A percentile compares a stretch with the other conserved stretches of the same genome.
These are phyloP conservation scores for Karstenula rhodostoma DNA, from an alignment of 2,329 filamentous ascomycete genomes.

Conservation along the genomic window DNA sequence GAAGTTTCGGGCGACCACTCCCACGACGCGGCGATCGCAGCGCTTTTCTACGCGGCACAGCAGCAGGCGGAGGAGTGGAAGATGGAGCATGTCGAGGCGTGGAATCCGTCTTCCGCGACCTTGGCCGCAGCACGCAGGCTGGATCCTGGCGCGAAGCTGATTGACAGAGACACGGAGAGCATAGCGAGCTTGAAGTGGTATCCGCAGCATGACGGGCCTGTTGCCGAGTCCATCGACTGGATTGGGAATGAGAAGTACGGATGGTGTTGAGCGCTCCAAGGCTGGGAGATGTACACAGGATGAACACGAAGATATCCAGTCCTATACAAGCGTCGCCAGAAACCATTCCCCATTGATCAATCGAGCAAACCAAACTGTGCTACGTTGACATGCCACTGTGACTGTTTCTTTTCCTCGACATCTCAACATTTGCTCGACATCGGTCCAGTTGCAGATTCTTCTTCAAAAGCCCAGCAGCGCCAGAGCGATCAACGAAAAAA, in stretches of 20 bases:
- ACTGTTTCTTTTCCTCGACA: too few relatives aligned
- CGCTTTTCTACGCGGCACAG: conserved; percentile 72
- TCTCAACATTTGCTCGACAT: too few relatives aligned
- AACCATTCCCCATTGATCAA: too few relatives aligned
- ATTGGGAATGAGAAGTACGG: conserved; percentile 78
- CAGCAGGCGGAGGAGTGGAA: conserved; percentile 75
- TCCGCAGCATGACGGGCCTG: conserved; percentile 51
- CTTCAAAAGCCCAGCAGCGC: conserved; percentile 42
- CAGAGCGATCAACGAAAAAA: conserved; percentile 46
- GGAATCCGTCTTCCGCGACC: conserved; percentile 74
- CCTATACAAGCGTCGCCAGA: too few relatives aligned
- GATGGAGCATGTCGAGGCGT: conserved; percentile 76
- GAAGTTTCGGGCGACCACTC: conserved; percentile 22
- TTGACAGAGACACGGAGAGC: conserved; percentile 69
- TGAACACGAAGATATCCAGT: neutral
- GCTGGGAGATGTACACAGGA: neutral
- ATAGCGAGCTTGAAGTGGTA: conserved; percentile 79
- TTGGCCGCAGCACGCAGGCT: conserved; percentile 55
- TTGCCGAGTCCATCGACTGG: conserved; percentile 69
- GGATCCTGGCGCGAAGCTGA: conserved; percentile 58
- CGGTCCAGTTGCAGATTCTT: conserved; percentile 29
- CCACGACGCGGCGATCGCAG: conserved; percentile 59
- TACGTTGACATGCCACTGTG: too few relatives aligned
- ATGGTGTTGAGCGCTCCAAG: conserved; percentile 67
- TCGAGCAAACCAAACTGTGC: too few relatives aligned